phyloP scores from a whole-genome alignment of 805 yeast genomes.

The Yarrowia sp. region DNA sequence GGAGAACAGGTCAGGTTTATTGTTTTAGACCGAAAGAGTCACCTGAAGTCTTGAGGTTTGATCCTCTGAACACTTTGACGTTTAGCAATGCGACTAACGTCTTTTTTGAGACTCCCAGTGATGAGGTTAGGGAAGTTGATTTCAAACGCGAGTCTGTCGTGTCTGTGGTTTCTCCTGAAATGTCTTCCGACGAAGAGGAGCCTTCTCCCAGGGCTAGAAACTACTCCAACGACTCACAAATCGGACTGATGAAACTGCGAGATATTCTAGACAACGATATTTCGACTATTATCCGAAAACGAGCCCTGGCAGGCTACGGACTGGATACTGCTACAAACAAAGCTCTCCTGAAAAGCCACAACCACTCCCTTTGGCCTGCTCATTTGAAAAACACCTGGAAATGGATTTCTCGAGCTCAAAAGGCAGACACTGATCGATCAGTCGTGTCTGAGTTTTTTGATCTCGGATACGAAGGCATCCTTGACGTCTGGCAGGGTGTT shows the following conservation, averaged over 20 bases:
- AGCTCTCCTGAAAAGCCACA: slow-evolving; percentile 53
- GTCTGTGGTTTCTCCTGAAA: background rate
- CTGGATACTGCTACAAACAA: slow-evolving; percentile 70
- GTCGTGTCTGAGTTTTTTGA: slow-evolving; percentile 76
- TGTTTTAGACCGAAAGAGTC: slow-evolving; percentile 76
- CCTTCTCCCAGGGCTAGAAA: slow-evolving; percentile 10
- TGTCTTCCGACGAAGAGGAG: slow-evolving; percentile 26
- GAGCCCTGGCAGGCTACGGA: slow-evolving; percentile 79
- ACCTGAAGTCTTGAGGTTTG: slow-evolving; percentile 67
- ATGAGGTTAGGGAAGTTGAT: background rate
- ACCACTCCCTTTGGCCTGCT: slow-evolving; percentile 44
- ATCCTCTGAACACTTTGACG: slow-evolving; percentile 56
- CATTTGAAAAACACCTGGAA: slow-evolving; percentile 80
- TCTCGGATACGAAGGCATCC: slow-evolving; percentile 85
- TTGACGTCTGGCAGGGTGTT: slow-evolving; percentile 81
- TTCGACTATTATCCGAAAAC: slow-evolving; percentile 68
- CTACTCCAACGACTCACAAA: slow-evolving; percentile 31
- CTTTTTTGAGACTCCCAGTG: slow-evolving; percentile 14
- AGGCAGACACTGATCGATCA: slow-evolving; percentile 66
- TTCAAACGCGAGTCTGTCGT: slow-evolving; percentile 11
- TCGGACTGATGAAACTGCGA: slow-evolving; percentile 28
- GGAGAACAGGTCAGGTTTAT: slow-evolving; percentile 88
- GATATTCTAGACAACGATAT: slow-evolving; percentile 60
- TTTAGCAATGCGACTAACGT: slow-evolving; percentile 43
- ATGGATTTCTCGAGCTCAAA: slow-evolving; percentile 81